These are phyloP conservation scores for Meredithiella fracta DNA, from an alignment of 2,329 filamentous ascomycete genomes.

Conservation along the genomic window DNA sequence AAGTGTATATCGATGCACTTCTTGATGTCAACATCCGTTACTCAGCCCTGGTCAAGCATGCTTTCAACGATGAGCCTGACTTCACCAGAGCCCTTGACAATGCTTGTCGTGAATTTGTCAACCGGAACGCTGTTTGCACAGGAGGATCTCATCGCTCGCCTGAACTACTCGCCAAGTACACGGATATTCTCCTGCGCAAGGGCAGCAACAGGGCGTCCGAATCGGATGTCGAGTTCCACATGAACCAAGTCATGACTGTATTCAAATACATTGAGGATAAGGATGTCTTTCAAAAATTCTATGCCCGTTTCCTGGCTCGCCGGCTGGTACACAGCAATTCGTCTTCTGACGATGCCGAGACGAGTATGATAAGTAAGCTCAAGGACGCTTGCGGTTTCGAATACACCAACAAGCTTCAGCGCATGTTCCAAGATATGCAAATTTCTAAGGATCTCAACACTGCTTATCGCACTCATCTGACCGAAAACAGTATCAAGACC, in stretches of 20 bases:
- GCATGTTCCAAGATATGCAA: conserved; percentile 99
- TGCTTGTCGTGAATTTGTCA: conserved; percentile 94
- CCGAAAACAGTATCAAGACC: conserved; percentile 38
- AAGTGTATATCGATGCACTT: conserved; percentile 88
- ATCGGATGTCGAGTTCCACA: conserved; percentile 73
- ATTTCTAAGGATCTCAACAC: conserved; percentile 94
- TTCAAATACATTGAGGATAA: conserved; percentile 99
- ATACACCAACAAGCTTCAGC: conserved; percentile 97
- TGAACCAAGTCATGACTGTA: conserved; percentile 93
- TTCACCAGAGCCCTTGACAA: conserved; percentile 94
- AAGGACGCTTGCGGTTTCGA: conserved; percentile 98
- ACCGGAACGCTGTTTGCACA: conserved; percentile 92
- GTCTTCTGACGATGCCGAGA: conserved; percentile 92
- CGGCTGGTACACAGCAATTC: conserved; percentile 89
- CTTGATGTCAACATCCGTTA: conserved; percentile 92
- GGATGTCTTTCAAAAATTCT: conserved; percentile 99
- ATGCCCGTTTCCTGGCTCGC: conserved; percentile 89
- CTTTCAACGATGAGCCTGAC: conserved; percentile 89
- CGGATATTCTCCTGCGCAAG: conserved; percentile 82
- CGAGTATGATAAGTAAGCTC: conserved; percentile 97
- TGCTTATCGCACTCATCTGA: conserved; percentile 64
- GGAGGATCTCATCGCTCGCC: conserved; percentile 85
- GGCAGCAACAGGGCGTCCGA: conserved; percentile 86
- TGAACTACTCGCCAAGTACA: conserved; percentile 87
- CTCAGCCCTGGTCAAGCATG: conserved; percentile 73